Conservation (phyloP, 257 asterid species). For the Scutellaria baicalensis region DNA sequence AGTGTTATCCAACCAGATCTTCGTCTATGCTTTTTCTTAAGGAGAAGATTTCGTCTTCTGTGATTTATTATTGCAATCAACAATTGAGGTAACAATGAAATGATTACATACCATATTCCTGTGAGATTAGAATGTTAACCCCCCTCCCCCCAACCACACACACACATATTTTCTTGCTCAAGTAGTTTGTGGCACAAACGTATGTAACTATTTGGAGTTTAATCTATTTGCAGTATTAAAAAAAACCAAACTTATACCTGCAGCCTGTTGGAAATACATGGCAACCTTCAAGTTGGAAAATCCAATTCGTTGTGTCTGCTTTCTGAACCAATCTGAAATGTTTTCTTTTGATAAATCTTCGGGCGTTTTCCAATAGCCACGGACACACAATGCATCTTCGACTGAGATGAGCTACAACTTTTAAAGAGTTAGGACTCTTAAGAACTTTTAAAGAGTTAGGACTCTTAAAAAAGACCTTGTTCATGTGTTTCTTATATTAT, state of each 20-base stretch:
- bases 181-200: background rate
- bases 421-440: constrained; percentile 14
- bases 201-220: background rate
- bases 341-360: constrained; percentile 44
- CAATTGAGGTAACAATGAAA: background rate
- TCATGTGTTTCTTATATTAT: background rate
- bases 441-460: constrained; percentile 15
- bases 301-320: constrained; percentile 47
- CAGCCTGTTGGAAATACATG: constrained; percentile 52
- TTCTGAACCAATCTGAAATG: constrained; percentile 46
- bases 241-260: constrained; percentile 33
- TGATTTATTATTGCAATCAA: background rate
- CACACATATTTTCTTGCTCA: too few relatives aligned
- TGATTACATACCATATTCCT: background rate
- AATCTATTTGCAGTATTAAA: background rate
- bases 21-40: background rate
- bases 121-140: background rate
- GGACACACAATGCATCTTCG: constrained; percentile 64
- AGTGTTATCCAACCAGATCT: background rate
- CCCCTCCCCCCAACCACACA: background rate
- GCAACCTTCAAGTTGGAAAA: constrained; percentile 48
- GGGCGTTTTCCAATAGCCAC: constrained; percentile 86
- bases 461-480: background rate
- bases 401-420: constrained; percentile 55
- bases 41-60: background rate